Percentiles rank a stretch among this genome's conserved stretches.
Evolutionary conservation across 2,329 filamentous ascomycete genomes (phyloP).

Genomic region (Trichoderma aggressivum): DNA sequence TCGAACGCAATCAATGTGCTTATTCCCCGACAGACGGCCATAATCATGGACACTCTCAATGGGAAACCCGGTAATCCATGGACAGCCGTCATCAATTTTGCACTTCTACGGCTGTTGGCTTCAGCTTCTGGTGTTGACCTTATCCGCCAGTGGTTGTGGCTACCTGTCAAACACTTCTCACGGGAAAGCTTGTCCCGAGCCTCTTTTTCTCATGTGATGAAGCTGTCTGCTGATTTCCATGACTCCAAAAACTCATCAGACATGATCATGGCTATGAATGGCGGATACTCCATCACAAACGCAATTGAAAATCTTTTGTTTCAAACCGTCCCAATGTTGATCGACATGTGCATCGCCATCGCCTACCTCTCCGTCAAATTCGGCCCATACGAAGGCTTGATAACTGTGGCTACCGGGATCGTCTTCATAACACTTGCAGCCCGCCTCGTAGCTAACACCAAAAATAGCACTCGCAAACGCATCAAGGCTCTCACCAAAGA

Average conservation of each 20-base stretch:
- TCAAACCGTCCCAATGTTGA: slow-evolving; percentile 56
- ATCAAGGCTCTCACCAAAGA: slow-evolving; percentile 56
- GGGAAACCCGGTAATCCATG: slow-evolving; percentile 48
- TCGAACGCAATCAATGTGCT: slow-evolving; percentile 72
- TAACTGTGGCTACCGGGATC: slow-evolving; percentile 56
- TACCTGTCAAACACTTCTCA: slow-evolving; percentile 57
- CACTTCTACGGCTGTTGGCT: slow-evolving; percentile 47
- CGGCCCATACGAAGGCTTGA: slow-evolving; percentile 60
- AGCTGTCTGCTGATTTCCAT: slow-evolving; percentile 59
- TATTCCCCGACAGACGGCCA: slow-evolving; percentile 76
- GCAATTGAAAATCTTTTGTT: slow-evolving; percentile 58
- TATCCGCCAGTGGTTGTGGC: slow-evolving; percentile 53
- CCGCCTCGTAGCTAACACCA: slow-evolving; percentile 49
- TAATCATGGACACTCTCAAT: slow-evolving; percentile 68
- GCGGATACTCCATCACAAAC: slow-evolving; percentile 51
- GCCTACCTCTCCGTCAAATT: slow-evolving; percentile 58
- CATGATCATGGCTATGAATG: slow-evolving; percentile 54
- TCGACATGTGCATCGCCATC: slow-evolving; percentile 58
- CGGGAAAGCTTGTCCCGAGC: slow-evolving; percentile 52
- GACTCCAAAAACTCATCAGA: slow-evolving; percentile 59
- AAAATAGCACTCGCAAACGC: slow-evolving; percentile 44
- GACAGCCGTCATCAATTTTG: slow-evolving; percentile 52
- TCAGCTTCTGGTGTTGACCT: slow-evolving; percentile 55
- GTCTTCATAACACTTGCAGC: slow-evolving; percentile 55
- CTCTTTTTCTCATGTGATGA: slow-evolving; percentile 58